phyloP scores from a whole-genome alignment of 2,329 filamentous ascomycete genomes.

The Alternaria novae-zelandiae region DNA sequence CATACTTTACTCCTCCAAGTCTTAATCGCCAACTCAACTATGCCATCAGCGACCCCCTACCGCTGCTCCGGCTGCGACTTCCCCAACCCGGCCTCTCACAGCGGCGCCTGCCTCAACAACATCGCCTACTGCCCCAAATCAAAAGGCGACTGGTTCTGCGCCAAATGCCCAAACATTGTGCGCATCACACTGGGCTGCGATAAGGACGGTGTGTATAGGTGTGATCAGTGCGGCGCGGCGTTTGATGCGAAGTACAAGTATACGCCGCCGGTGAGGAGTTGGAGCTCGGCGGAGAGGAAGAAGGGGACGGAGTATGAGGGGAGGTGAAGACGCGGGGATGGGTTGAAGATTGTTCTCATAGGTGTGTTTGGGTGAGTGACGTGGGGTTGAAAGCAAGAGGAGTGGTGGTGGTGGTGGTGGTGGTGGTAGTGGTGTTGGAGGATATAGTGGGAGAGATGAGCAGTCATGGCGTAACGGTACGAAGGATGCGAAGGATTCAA shows the following conservation, averaged over 20 bases:
- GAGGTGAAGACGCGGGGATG: not conserved
- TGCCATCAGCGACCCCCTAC: not conserved
- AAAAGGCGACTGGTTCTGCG: constrained; percentile 1
- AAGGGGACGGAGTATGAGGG: not conserved
- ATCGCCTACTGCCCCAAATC: not conserved
- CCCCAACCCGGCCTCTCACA: not conserved
- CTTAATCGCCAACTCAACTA: no score
- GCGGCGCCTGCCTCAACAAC: not conserved
- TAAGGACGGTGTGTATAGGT: not conserved
- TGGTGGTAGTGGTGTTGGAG: no score
- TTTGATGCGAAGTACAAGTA: constrained; percentile 1
- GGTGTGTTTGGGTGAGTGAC: no score
- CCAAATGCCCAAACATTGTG: not conserved
- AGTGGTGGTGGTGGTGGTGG: no score
- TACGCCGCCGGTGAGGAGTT: not conserved
- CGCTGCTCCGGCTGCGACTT: not conserved
- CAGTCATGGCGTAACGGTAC: not conserved
- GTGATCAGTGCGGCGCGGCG: not conserved
- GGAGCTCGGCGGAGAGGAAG: not conserved
- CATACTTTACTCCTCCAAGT: no score
- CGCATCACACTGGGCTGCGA: not conserved
- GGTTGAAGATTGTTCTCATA: no score
- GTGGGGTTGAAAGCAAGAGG: no score
- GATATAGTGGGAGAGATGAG: not conserved
- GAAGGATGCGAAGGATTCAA: not conserved